Evolutionary conservation across 2,329 filamentous ascomycete genomes (phyloP), one percentile per base, ranked within the genome.

Genomic region (Fusarium bactridioides): DNA sequence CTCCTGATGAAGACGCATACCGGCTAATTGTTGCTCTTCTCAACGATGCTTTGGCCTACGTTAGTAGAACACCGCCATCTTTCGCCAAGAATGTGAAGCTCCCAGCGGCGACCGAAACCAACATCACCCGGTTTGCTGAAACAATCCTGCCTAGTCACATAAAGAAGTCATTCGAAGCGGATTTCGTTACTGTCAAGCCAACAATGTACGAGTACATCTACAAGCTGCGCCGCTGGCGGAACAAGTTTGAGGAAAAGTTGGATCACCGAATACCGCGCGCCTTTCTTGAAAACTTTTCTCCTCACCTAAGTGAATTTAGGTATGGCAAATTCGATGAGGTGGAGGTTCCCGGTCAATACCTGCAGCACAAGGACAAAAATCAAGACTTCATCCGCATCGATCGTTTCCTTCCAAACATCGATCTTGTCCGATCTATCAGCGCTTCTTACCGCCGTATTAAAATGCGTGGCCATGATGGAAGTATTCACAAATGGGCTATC

Each of bases 141-240:
- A 98, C 95, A 2, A 97, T 99, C 50, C 87, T 99, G 58, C 97
- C 97, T 4, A 89, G 92, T 7, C 96, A 99, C 82, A 98, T 99
- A 77, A 92, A 97, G 79, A 95, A 95, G 79, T 94, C 95, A 1
- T 99, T 99, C 75, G 96, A 99, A 82, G 91, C 91, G n/a, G 96
- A 99, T 82, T 99, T 99, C 82, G 96, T 99, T 19, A 86, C 90
- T 61, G 93, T 95, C 79, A 98, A 97, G 82, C 97, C 96, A 7
- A 98, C 95, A 4, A 98, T 99, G 94, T 93, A 93, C 79, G 95
- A 98, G 80, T 99, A 99, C 84, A 98, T 99, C 70, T 94, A 97
- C 81, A 98, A 98, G 82, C 86, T 99, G 58, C 92, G 96, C 50
- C 93, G 91, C 75, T 99, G 96, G 96, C 91, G 97, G 59, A 96